phyloP scores from a whole-genome alignment of 805 yeast genomes.

The Ogataea henricii region DNA sequence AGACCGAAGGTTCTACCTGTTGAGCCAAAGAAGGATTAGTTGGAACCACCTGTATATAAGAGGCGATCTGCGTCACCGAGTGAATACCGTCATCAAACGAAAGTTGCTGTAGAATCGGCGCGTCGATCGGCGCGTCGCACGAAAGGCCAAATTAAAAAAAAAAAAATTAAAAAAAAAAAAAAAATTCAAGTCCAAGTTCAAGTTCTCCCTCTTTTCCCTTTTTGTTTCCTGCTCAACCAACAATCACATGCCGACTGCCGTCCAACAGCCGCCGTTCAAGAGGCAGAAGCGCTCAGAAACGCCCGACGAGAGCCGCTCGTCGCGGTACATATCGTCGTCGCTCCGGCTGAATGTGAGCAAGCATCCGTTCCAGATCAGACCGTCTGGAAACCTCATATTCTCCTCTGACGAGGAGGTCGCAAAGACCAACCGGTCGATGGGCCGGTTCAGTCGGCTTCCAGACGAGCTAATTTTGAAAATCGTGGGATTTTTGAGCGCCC shows the following conservation, averaged over 20 bases:
- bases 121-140: neutral
- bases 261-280: neutral
- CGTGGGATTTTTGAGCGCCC: constrained; percentile 48
- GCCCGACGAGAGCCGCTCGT: neutral
- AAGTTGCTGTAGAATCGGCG: neutral
- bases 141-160: neutral
- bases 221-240: neutral
- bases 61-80: too few species aligned
- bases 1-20: constrained; percentile 60
- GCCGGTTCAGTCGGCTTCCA: constrained; percentile 49
- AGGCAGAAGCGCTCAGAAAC: neutral
- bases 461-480: constrained; percentile 67
- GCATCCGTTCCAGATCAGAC: constrained; percentile 76
- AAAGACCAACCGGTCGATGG: constrained; percentile 45
- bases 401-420: constrained; percentile 21
- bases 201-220: too few species aligned
- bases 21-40: constrained; percentile 32
- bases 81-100: too few species aligned
- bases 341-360: constrained; percentile 34
- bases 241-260: constrained; percentile 2
- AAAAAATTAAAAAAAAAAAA: neutral
- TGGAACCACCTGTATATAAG: neutral
- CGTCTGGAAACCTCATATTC: constrained; percentile 60
- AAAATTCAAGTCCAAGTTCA: too few species aligned
- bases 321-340: constrained; percentile 22